Evolutionary conservation across 257 asterid genomes (phyloP).

Genomic region (Solanum lignicaule): DNA sequence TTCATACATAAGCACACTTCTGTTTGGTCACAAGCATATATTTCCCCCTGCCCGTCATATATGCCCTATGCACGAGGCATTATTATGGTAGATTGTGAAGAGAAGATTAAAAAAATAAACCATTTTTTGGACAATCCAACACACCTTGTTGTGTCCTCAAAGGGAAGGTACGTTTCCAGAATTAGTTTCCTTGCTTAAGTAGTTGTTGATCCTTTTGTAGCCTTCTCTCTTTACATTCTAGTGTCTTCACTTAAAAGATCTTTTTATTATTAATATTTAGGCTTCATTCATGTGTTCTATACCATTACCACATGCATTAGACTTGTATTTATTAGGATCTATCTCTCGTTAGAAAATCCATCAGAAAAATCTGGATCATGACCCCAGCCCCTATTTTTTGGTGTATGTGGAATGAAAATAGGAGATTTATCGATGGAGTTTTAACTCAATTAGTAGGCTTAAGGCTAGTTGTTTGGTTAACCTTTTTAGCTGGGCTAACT

Average conservation of each 20-base stretch:
- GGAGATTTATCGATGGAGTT: not conserved
- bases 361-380: not conserved
- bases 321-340: not conserved
- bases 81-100: constrained; percentile 29
- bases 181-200: not conserved
- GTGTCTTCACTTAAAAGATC: not conserved
- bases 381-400: not conserved
- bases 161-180: constrained; percentile 39
- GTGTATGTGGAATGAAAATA: not conserved
- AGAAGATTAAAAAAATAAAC: constrained; percentile 22
- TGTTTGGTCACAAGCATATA: constrained; percentile 29
- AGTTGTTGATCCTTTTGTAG: not conserved
- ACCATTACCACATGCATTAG: not conserved
- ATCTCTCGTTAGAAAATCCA: not conserved
- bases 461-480: not conserved
- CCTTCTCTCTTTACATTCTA: not conserved
- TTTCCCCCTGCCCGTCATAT: constrained; percentile 26
- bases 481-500: not conserved
- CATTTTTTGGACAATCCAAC: constrained; percentile 32
- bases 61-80: constrained; percentile 41
- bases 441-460: not conserved
- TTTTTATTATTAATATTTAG: not conserved
- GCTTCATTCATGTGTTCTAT: not conserved
- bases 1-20: constrained; percentile 28
- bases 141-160: constrained; percentile 40